A percentile compares a stretch with the other conserved stretches of the same genome.
Evolutionary conservation across 805 yeast genomes (phyloP).

Genomic region (Ogataea henricii): DNA sequence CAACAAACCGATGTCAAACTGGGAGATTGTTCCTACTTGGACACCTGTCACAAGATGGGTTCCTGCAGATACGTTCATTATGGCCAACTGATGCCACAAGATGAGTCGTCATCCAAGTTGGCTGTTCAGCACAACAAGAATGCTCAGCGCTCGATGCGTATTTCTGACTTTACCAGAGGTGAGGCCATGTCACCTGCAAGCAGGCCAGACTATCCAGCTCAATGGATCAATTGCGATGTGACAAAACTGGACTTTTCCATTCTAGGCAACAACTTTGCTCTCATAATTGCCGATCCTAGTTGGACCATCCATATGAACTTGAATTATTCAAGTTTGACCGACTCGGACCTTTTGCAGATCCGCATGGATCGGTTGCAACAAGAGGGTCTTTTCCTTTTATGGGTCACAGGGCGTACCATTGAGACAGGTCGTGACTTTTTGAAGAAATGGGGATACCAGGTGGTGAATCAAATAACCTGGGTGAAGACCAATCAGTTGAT

Average conservation of each 20-base stretch:
- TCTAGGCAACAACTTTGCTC: constrained; percentile 75
- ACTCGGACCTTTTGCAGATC: constrained; percentile 66
- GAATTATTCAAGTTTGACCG: constrained; percentile 78
- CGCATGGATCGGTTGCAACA: constrained; percentile 72
- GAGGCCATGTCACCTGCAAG: constrained; percentile 39
- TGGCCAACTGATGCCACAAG: constrained; percentile 47
- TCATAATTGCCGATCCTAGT: constrained; percentile 89
- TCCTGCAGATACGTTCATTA: constrained; percentile 85
- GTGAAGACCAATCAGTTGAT: constrained; percentile 84
- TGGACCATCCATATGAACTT: constrained; percentile 94
- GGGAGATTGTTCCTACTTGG: constrained; percentile 93
- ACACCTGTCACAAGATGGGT: constrained; percentile 86
- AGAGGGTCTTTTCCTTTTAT: constrained; percentile 79
- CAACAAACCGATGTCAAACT: constrained; percentile 64
- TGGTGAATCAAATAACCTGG: constrained; percentile 85
- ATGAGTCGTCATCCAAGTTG: constrained; percentile 15
- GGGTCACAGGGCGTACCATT: constrained; percentile 96
- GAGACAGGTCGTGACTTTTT: constrained; percentile 83
- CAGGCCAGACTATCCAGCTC: constrained; percentile 49
- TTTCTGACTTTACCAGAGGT: constrained; percentile 49
- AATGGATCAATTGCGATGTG: constrained; percentile 88
- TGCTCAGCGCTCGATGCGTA: constrained; percentile 22
- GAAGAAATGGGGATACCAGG: constrained; percentile 77
- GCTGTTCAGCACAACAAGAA: constrained; percentile 24
- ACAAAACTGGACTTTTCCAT: constrained; percentile 66